phyloP scores from a whole-genome alignment of 352 stramenopile species.

The Phytophthora crassamura region DNA sequence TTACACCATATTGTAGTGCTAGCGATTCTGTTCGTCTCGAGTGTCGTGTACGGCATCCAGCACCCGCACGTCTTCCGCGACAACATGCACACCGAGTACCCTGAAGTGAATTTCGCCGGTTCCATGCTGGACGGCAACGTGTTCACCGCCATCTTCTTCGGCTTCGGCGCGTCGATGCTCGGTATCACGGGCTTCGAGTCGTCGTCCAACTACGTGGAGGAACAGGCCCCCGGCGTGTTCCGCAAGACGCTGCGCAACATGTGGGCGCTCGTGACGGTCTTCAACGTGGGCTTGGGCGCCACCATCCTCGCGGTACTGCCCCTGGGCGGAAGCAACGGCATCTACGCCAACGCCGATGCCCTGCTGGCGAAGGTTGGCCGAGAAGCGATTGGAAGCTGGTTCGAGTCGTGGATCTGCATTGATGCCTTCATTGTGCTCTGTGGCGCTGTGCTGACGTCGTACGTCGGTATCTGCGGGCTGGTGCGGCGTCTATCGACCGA shows the following conservation, averaged over 20 bases:
- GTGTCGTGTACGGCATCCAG: conserved; percentile 59
- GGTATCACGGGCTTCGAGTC: conserved; percentile 92
- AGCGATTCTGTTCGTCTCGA: conserved; percentile 53
- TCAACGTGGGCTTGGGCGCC: conserved; percentile 29
- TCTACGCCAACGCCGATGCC: conserved; percentile 53
- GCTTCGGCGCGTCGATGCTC: conserved; percentile 78
- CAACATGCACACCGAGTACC: conserved; percentile 69
- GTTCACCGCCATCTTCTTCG: conserved; percentile 70
- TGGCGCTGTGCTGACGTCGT: conserved; percentile 86
- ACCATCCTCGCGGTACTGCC: conserved; percentile 75
- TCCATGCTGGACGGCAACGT: conserved; percentile 46
- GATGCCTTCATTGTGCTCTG: conserved; percentile 89
- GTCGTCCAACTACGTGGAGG: conserved; percentile 88
- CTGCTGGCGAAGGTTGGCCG: conserved; percentile 72
- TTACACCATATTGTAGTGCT: conserved; percentile 77
- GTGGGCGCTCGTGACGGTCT: conserved; percentile 31
- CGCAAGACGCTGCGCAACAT: conserved; percentile 53
- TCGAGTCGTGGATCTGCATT: conserved; percentile 64
- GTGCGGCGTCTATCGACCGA: conserved; percentile 79
- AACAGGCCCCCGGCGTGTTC: conserved; percentile 82
- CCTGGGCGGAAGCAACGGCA: conserved; percentile 49
- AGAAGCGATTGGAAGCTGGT: conserved; percentile 41
- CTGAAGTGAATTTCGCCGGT: conserved; percentile 60
- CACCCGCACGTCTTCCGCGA: conserved; percentile 62
- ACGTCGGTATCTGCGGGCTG: conserved; percentile 78